Percentiles rank a stretch among this genome's conserved stretches.
Evolutionary conservation across 2,329 filamentous ascomycete species (phyloP).

Genomic region (Domatiomyces globalis): DNA sequence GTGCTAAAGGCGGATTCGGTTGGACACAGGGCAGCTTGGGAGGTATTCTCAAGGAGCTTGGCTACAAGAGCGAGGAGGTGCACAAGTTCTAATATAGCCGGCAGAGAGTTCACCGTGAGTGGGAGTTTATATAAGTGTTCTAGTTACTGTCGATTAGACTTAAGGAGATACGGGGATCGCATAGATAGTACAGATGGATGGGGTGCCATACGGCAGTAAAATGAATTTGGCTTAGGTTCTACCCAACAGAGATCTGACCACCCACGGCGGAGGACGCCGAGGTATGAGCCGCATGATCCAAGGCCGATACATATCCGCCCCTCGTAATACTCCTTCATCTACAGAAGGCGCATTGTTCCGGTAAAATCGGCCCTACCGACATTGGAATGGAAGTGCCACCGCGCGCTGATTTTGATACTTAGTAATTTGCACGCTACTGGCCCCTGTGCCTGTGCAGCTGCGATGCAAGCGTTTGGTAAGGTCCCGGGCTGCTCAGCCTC

Average conservation of each 20-base stretch:
- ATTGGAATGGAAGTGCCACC: no score
- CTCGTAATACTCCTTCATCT: neutral
- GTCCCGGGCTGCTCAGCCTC: neutral
- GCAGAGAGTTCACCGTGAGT: neutral
- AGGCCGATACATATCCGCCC: no score
- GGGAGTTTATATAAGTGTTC: neutral
- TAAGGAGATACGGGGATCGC: no score
- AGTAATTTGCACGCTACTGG: neutral
- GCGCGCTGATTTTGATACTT: neutral
- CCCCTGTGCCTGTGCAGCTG: constrained; percentile 2
- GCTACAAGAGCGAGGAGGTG: constrained; percentile 44
- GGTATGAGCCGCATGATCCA: no score
- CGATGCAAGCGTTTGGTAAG: constrained; percentile 26
- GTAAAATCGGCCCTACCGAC: no score
- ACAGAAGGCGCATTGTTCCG: no score
- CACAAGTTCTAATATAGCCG: constrained; percentile 39
- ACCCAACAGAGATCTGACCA: neutral
- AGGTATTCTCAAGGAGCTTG: constrained; percentile 44
- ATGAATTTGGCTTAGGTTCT: no score
- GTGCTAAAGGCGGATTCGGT: constrained; percentile 24
- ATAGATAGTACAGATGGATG: no score
- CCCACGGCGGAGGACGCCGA: neutral
- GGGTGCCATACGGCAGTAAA: no score
- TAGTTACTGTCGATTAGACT: no score
- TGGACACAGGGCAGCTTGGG: constrained; percentile 24